Conservation (phyloP, 306 rosid genomes). For the Rosa lucieae region DNA sequence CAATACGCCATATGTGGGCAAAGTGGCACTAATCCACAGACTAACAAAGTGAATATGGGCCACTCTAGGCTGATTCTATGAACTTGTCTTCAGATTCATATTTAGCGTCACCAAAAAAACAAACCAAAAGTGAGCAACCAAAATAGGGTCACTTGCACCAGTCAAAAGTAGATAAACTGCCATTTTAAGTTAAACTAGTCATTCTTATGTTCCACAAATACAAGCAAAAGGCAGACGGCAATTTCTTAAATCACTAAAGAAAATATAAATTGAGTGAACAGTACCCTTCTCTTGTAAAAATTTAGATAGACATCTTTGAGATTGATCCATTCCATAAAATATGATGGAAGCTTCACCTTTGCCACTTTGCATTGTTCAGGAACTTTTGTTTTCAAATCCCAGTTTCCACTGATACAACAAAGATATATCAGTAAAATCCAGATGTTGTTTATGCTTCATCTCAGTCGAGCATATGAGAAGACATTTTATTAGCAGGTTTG, state of each 20-base stretch:
- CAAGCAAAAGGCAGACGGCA: not conserved
- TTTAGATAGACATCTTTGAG: slow-evolving; percentile 88
- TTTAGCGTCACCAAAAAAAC: not conserved
- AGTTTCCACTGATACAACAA: slow-evolving; percentile 72
- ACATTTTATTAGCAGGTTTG: not conserved
- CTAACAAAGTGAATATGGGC: not conserved
- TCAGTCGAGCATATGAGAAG: not conserved
- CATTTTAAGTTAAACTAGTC: not conserved
- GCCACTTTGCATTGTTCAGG: slow-evolving; percentile 92
- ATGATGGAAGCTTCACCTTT: slow-evolving; percentile 68
- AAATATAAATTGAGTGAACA: slow-evolving; percentile 28
- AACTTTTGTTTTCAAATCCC: slow-evolving; percentile 96
- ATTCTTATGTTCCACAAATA: not conserved
- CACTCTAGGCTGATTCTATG: not conserved
- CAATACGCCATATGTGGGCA: not conserved
- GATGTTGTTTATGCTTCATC: not conserved
- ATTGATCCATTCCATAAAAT: slow-evolving; percentile 92
- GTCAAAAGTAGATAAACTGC: not conserved
- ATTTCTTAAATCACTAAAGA: slow-evolving; percentile 2
- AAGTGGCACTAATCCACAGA: not conserved
- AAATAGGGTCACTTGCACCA: not conserved
- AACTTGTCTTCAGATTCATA: not conserved
- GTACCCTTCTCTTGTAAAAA: slow-evolving; percentile 74
- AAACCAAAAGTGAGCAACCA: not conserved
- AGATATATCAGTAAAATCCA: slow-evolving; percentile 16